phyloP scores from a whole-genome alignment of 305 asterid genomes.

The Solanum hybrid region DNA sequence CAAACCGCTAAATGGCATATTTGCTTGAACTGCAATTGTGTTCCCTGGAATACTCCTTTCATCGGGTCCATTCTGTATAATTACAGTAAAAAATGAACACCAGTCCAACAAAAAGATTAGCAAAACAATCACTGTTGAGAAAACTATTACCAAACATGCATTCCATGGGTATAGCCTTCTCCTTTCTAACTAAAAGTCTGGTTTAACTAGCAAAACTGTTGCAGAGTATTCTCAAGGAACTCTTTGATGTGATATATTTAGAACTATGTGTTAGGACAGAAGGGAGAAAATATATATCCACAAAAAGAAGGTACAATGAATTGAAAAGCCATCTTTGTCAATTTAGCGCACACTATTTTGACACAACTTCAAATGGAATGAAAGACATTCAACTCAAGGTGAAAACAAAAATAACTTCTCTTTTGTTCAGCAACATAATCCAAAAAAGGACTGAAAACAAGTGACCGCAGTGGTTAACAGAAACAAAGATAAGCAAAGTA shows the following conservation, averaged over 20 bases:
- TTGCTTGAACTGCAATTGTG: slow-evolving; percentile 94
- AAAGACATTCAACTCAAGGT: neutral
- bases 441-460: neutral
- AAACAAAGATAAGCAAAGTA: slow-evolving; percentile 13
- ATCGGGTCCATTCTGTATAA: slow-evolving; percentile 80
- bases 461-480: neutral
- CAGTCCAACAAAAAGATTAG: neutral
- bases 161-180: neutral
- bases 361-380: neutral
- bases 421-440: neutral
- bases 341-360: neutral
- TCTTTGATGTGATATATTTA: neutral
- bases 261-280: neutral
- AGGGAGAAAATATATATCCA: neutral
- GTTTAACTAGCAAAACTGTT: neutral
- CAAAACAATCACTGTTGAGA: neutral
- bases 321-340: neutral
- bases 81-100: slow-evolving; percentile 8
- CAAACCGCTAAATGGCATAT: slow-evolving; percentile 93
- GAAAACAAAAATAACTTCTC: neutral
- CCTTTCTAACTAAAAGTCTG: neutral
- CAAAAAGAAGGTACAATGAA: neutral
- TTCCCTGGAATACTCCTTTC: slow-evolving; percentile 96
- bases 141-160: neutral
- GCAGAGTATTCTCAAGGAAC: neutral